These are phyloP conservation scores for Trichoderma sp. DNA, from an alignment of 2,329 filamentous ascomycete genomes.

Conservation along the genomic window DNA sequence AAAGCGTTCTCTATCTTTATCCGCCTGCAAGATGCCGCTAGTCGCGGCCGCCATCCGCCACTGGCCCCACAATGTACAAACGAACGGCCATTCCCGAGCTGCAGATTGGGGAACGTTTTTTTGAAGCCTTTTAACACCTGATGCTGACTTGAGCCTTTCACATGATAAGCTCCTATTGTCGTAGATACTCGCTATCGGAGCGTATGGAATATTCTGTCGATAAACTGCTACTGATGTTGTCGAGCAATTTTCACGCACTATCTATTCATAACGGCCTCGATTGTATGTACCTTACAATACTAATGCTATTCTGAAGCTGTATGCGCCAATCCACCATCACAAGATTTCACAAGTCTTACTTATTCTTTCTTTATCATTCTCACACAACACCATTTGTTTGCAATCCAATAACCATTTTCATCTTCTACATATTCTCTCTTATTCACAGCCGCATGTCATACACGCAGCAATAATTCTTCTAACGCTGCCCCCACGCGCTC, in stretches of 20 bases:
- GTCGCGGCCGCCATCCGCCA: constrained; percentile 12
- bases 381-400: background rate
- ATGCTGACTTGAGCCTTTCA: background rate
- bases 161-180: background rate
- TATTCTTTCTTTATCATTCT: background rate
- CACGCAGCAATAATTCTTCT: too few relatives aligned
- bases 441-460: background rate
- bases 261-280: background rate
- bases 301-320: background rate
- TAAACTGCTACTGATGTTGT: background rate
- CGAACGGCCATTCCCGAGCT: constrained; percentile 11
- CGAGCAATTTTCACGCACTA: background rate
- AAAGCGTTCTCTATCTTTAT: background rate
- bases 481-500: background rate
- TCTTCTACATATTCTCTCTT: background rate
- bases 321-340: background rate
- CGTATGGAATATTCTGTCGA: background rate
- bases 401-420: background rate
- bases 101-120: background rate
- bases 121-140: too few relatives aligned
- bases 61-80: constrained; percentile 1
- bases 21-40: constrained; percentile 16
- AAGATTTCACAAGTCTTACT: background rate
- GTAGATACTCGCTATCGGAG: background rate
- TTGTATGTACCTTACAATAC: background rate